These are phyloP conservation scores for Ganoderma lingzhi DNA, from an alignment of 1,284 basidiomycete species.

Conservation along the genomic window DNA sequence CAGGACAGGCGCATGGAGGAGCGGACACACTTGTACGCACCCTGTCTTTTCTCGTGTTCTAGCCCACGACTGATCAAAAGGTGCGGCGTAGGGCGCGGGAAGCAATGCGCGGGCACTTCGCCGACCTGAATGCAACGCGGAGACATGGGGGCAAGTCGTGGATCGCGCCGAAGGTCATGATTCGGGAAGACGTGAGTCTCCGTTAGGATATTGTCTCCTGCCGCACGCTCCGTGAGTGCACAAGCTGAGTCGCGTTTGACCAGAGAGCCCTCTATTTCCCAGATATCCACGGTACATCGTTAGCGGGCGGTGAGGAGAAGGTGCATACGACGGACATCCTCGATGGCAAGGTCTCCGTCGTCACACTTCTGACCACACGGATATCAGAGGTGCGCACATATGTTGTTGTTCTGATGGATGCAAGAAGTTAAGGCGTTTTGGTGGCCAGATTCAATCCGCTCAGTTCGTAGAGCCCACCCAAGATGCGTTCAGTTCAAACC, in stretches of 20 bases:
- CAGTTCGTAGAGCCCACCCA: slow-evolving; percentile 78
- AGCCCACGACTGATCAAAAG: slow-evolving; percentile 4
- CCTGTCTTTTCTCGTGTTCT: not conserved
- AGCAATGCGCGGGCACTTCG: slow-evolving; percentile 89
- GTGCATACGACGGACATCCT: slow-evolving; percentile 85
- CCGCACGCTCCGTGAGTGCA: not conserved
- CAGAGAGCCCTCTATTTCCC: slow-evolving; percentile 94
- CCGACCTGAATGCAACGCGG: slow-evolving; percentile 86
- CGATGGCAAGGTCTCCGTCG: slow-evolving; percentile 78
- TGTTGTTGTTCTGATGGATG: not conserved
- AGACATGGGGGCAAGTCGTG: slow-evolving; percentile 94
- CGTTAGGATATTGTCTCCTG: not conserved
- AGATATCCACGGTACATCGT: slow-evolving; percentile 80
- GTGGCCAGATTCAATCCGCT: slow-evolving; percentile 77
- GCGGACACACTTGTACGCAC: slow-evolving; percentile 74
- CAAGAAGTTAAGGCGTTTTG: not conserved
- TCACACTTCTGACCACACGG: slow-evolving; percentile 84
- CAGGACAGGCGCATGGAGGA: slow-evolving; percentile 76
- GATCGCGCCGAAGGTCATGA: slow-evolving; percentile 90
- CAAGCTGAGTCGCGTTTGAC: slow-evolving; percentile 11
- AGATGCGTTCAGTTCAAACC: slow-evolving; percentile 65
- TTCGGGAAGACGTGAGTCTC: slow-evolving; percentile 84
- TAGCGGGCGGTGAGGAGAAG: slow-evolving; percentile 57
- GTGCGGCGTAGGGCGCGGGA: slow-evolving; percentile 76
- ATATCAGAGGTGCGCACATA: slow-evolving; percentile 79